Conservation (phyloP, 2,329 filamentous ascomycete genomes). For the Fusarium phyllophilum region DNA sequence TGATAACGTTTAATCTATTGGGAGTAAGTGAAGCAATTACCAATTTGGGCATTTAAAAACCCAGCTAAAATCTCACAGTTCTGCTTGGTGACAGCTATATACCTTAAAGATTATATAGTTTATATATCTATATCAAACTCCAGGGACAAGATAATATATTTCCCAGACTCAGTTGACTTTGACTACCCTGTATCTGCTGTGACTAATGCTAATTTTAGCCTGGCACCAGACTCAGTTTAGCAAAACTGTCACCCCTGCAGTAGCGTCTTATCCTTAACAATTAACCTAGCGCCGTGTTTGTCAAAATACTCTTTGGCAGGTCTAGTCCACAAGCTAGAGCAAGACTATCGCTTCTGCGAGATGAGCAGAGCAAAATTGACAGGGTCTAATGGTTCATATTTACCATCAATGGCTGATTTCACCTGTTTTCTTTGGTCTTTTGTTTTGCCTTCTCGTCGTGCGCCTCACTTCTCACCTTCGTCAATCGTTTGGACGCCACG, state of each 20-base stretch:
- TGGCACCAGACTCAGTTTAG: no score
- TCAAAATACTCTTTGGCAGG: background rate
- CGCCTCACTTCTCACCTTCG: background rate
- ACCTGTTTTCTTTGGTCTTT: background rate
- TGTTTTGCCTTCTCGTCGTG: background rate
- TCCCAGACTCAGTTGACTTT: background rate
- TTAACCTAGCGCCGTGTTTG: background rate
- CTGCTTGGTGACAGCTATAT: no score
- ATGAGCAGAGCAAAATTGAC: background rate
- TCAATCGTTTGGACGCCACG: background rate
- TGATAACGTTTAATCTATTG: rapidly evolving
- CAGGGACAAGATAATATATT: background rate
- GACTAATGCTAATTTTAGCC: background rate
- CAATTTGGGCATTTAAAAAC: no score
- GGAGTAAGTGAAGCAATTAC: no score
- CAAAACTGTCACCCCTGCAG: background rate
- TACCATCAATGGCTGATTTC: background rate
- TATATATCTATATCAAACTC: background rate
- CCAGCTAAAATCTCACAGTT: no score
- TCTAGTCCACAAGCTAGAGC: background rate
- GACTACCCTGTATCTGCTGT: background rate
- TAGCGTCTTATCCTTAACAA: background rate
- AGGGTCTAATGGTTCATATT: rapidly evolving
- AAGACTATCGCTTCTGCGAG: background rate
- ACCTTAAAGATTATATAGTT: rapidly evolving